These are phyloP conservation scores for Leccinum fallax DNA, from an alignment of 1,284 basidiomycete species.

Conservation along the genomic window DNA sequence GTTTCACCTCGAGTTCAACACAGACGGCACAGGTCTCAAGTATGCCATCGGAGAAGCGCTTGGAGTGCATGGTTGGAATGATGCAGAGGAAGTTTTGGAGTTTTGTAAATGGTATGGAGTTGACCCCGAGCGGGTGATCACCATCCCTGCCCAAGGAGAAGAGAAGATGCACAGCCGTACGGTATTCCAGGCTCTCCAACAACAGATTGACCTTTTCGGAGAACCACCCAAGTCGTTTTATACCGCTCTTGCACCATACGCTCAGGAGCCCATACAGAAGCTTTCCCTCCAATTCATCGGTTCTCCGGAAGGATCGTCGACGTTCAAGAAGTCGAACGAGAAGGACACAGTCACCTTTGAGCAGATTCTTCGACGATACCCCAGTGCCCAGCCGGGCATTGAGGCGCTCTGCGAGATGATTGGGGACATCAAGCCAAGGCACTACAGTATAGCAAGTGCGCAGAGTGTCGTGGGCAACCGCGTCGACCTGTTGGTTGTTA, in stretches of 20 bases:
- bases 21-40: constrained; percentile 88
- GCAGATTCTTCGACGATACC: constrained; percentile 83
- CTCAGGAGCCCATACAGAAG: constrained; percentile 73
- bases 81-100: constrained; percentile 82
- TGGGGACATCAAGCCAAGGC: constrained; percentile 94
- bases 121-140: constrained; percentile 81
- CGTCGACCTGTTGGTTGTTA: constrained; percentile 94
- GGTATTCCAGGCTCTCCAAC: constrained; percentile 94
- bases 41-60: constrained; percentile 97
- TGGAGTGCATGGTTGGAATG: constrained; percentile 98
- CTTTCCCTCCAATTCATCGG: constrained; percentile 92
- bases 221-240: constrained; percentile 97
- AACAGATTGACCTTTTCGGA: constrained; percentile 96
- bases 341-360: constrained; percentile 95
- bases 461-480: constrained; percentile 94
- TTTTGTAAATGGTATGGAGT: constrained; percentile 94
- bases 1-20: constrained; percentile 98
- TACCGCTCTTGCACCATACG: constrained; percentile 81
- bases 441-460: constrained; percentile 97
- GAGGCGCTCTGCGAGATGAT: constrained; percentile 87
- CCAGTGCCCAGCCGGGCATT: constrained; percentile 78
- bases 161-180: constrained; percentile 82
- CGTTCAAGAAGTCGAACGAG: constrained; percentile 95
- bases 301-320: constrained; percentile 86
- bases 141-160: constrained; percentile 71